Evolutionary conservation across 2,329 filamentous ascomycete species (phyloP), one percentile per base, ranked within the genome.

Genomic region (Pseudopyricularia javanii): DNA sequence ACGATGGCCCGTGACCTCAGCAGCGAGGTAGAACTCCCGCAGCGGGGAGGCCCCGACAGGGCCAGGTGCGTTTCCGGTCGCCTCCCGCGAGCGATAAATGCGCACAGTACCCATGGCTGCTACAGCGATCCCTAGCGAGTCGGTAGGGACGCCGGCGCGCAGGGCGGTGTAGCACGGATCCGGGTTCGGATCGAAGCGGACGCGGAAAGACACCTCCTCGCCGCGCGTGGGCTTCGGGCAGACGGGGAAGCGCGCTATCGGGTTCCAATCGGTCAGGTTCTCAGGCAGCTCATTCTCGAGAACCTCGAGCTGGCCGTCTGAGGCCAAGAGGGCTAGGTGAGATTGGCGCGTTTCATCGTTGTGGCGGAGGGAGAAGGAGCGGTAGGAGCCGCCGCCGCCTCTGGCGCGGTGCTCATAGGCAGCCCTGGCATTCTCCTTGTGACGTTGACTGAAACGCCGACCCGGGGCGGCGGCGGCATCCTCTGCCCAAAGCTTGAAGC

Each of bases 401-500:
- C 69, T 76, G 70, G 72, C 79, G 51, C 76, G 71, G 33, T 74
- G 76, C 59, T 81, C 78, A 50, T 77, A 80, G 11, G 76, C 74
- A 3, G 76, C 73, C 45, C 73, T 76, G 47, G 73, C 59, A 51
- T 56, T 70, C 51, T 63, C 67, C 33, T 68, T 68, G 40, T 68
- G 64, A 15, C 74, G 87, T 72, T 69, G 76, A 64, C 84, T 88
- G 74, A 96, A 97, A 51, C 91, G 84, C 32, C 86, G 82, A 32
- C 90, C 89, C 0, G 85, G 83, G 1, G 86, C 77, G 49, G 93
- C 86, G 1, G 84, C 86, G 15, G 86, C 83, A 68, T 96, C 89
- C 70, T 96, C 91, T 56, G 87, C 85, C 91, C 91, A 97, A 58
- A 97, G 76, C 65, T 90, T 88, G 73, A 94, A 89, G 66, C 85